These are phyloP conservation scores for Talaromyces islandicus DNA, from an alignment of 2,329 filamentous ascomycete genomes.

Conservation along the genomic window DNA sequence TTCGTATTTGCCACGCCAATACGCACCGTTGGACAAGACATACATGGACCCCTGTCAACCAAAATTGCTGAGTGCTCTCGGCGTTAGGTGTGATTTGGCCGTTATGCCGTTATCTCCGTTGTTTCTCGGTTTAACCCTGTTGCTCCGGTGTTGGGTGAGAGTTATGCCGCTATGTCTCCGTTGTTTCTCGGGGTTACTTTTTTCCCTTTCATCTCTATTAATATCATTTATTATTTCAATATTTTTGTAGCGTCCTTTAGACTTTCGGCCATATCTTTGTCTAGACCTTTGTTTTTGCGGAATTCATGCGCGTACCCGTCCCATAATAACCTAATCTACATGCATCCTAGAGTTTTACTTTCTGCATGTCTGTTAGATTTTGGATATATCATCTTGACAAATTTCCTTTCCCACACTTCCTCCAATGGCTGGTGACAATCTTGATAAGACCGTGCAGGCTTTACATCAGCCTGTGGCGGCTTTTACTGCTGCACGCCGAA, in stretches of 20 bases:
- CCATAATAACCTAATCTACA: too few relatives aligned
- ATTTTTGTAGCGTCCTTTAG: not conserved
- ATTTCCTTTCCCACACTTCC: not conserved
- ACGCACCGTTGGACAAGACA: not conserved
- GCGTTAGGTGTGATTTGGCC: not conserved
- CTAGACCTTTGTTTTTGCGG: not conserved
- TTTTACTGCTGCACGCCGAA: too few relatives aligned
- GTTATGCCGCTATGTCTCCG: not conserved
- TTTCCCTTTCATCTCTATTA: not conserved
- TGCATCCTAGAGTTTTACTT: not conserved
- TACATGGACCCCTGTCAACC: not conserved
- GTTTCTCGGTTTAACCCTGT: not conserved
- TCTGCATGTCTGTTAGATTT: not conserved
- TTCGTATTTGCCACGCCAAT: not conserved
- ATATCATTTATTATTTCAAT: too few relatives aligned
- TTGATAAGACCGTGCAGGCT: not conserved
- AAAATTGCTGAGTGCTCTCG: too few relatives aligned
- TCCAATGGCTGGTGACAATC: too few relatives aligned
- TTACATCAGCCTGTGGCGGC: not conserved
- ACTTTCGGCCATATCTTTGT: not conserved
- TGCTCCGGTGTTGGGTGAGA: not conserved
- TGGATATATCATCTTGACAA: not conserved
- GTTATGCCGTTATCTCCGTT: not conserved
- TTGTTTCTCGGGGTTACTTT: not conserved
- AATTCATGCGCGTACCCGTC: not conserved